Conservation (phyloP, 208 protist species). For the Herpetomonas tarakana region DNA sequence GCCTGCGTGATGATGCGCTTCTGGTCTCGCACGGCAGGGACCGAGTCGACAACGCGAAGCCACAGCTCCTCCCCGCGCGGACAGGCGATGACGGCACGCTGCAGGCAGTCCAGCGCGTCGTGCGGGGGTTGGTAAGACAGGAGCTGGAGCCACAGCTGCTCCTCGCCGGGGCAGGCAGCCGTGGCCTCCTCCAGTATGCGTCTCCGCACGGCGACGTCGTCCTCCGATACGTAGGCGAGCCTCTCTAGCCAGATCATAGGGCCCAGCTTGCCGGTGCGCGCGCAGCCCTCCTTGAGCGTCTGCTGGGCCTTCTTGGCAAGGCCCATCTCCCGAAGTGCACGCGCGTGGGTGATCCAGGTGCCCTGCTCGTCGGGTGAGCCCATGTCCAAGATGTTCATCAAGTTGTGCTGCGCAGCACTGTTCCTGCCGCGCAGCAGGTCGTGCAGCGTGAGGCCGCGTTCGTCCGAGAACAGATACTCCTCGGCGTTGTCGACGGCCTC, state of each 20-base stretch:
- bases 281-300: slow-evolving; percentile 68
- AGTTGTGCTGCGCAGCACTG: slow-evolving; percentile 27
- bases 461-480: slow-evolving; percentile 68
- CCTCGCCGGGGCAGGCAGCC: slow-evolving; percentile 36
- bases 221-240: slow-evolving; percentile 27
- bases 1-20: slow-evolving; percentile 52
- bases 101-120: slow-evolving; percentile 47
- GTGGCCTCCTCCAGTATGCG: slow-evolving; percentile 71
- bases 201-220: slow-evolving; percentile 37
- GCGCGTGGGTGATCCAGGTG: slow-evolving; percentile 80
- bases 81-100: slow-evolving; percentile 69
- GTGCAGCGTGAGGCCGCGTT: slow-evolving; percentile 60
- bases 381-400: slow-evolving; percentile 67
- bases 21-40: slow-evolving; percentile 47
- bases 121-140: slow-evolving; percentile 46
- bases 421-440: slow-evolving; percentile 52
- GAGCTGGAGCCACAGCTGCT: slow-evolving; percentile 68
- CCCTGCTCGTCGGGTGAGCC: slow-evolving; percentile 77
- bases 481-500: slow-evolving; percentile 67
- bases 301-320: slow-evolving; percentile 52
- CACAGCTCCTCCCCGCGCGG: slow-evolving; percentile 70
- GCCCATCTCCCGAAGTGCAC: slow-evolving; percentile 72
- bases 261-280: slow-evolving; percentile 51
- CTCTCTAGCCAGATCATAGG: slow-evolving; percentile 79
- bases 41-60: slow-evolving; percentile 51